A percentile compares a stretch with the other conserved stretches of the same genome.
phyloP scores from a whole-genome alignment of 352 stramenopile genomes.

The Phytophthora podocarpi region DNA sequence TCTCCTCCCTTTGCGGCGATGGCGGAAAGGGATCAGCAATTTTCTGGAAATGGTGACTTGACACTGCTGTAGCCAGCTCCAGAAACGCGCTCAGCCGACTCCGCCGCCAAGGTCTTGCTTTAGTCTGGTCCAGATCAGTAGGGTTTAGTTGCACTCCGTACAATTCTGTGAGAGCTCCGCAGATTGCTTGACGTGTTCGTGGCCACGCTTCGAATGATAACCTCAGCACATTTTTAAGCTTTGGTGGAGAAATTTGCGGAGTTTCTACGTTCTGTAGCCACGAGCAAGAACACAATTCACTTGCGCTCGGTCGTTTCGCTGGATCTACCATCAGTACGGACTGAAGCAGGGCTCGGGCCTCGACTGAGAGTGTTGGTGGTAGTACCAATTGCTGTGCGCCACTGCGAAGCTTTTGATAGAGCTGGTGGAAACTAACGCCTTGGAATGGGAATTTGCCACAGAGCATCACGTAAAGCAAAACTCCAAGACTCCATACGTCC shows the following conservation, averaged over 20 bases:
- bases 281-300: slow-evolving; percentile 37
- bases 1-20: neutral
- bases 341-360: slow-evolving; percentile 51
- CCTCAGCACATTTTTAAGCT: neutral
- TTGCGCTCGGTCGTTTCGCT: slow-evolving; percentile 39
- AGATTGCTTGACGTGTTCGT: slow-evolving; percentile 5
- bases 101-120: neutral
- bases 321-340: slow-evolving; percentile 53
- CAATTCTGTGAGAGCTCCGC: slow-evolving; percentile 16
- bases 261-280: slow-evolving; percentile 34
- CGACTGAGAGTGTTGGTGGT: slow-evolving; percentile 34
- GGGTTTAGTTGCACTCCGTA: slow-evolving; percentile 15
- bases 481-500: slow-evolving; percentile 69
- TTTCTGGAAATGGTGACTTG: slow-evolving; percentile 5
- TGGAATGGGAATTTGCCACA: slow-evolving; percentile 68
- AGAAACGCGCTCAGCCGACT: slow-evolving; percentile 24
- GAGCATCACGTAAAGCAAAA: slow-evolving; percentile 73
- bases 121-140: neutral
- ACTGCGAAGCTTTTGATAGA: slow-evolving; percentile 36
- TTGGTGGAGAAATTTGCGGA: neutral
- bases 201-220: slow-evolving; percentile 18
- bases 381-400: slow-evolving; percentile 34
- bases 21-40: neutral
- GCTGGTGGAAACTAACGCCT: slow-evolving; percentile 41
- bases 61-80: slow-evolving; percentile 5